Evolutionary conservation across 805 yeast genomes (phyloP), one percentile per base, ranked within the genome.

Genomic region (Candida silvicultrix): DNA sequence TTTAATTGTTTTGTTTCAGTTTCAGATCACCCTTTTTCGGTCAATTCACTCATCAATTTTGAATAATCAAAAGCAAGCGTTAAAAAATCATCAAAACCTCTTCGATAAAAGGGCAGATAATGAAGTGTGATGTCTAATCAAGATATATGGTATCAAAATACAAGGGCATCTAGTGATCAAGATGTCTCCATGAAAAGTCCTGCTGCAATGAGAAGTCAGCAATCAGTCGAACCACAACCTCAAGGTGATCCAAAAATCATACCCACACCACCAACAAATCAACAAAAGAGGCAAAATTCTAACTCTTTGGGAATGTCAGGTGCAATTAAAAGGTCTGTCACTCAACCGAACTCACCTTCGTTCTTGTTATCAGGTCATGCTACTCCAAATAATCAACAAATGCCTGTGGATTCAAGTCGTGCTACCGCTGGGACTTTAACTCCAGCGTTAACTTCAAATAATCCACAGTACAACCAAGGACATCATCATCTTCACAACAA

Each of bases 241-340:
- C 36, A 37, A 16, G 42, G 36, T 35, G 41, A 44, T 36, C 45
- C 22, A 20, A 40, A 31, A 40, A 22, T 15, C 42, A 40, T 23
- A 42, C 43, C 41, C 21, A 41, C 28, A 39, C 42, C 46, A 43
- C 43, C 34, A 41, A 51, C 44, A 39, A 41, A 31, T 38, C 41
- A 37, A 19, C 48, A 45, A 21, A 45, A 45, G 32, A 41, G 48
- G 28, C 48, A 45, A 20, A 45, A 45, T 21, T 45, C 48, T 16
- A 38, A 41, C 25, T 45, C 48, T 2, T 25, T 43, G 4, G 10
- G 29, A 14, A 31, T 32, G 25, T 38, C 41, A 12, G 45, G 45
- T 6, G 29, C 45, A 4, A 22, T 38, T 4, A 43, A 43, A 23
- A 43, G 45, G 32, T 31, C 42, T 22, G 44, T 42, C 12, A 38